Conservation (phyloP, 208 protist genomes). For the Wallacemonas sp. region DNA sequence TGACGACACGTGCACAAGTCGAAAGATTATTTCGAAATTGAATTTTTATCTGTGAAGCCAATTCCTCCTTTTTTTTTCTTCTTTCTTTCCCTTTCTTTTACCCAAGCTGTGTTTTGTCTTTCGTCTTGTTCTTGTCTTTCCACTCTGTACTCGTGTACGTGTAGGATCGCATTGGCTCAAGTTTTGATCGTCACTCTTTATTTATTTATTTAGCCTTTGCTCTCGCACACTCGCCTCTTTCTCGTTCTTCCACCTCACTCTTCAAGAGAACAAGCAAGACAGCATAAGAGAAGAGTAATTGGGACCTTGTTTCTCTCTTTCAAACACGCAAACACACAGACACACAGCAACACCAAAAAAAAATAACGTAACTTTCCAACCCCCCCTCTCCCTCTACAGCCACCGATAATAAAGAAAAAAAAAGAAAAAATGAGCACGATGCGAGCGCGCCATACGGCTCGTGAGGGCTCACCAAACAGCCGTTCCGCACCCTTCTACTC, state of each 20-base stretch:
- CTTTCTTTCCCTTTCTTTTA: not conserved
- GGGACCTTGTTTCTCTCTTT: too few species aligned
- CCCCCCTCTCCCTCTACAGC: slow-evolving; percentile 8
- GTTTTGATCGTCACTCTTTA: too few species aligned
- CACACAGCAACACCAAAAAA: not conserved
- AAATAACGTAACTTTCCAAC: slow-evolving; percentile 5
- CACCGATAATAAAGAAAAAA: slow-evolving; percentile 12
- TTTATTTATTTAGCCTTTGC: not conserved
- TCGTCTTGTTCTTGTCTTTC: too few species aligned
- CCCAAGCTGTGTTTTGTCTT: not conserved
- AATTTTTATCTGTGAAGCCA: too few species aligned
- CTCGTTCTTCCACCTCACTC: not conserved
- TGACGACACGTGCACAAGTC: too few species aligned
- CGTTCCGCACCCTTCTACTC: not conserved
- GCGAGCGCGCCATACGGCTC: not conserved
- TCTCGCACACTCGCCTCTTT: not conserved
- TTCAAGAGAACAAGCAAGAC: too few species aligned
- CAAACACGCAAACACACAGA: not conserved
- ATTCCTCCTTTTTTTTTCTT: not conserved
- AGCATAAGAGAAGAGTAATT: too few species aligned
- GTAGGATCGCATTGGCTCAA: too few species aligned
- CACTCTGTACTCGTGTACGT: too few species aligned
- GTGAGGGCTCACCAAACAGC: not conserved
- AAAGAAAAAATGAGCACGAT: slow-evolving; percentile 12
- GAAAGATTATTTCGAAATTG: too few species aligned